Base-by-base conservation (phyloP, 2,329 filamentous ascomycete genomes). In the Tolypocladium ovalisporum region DNA sequence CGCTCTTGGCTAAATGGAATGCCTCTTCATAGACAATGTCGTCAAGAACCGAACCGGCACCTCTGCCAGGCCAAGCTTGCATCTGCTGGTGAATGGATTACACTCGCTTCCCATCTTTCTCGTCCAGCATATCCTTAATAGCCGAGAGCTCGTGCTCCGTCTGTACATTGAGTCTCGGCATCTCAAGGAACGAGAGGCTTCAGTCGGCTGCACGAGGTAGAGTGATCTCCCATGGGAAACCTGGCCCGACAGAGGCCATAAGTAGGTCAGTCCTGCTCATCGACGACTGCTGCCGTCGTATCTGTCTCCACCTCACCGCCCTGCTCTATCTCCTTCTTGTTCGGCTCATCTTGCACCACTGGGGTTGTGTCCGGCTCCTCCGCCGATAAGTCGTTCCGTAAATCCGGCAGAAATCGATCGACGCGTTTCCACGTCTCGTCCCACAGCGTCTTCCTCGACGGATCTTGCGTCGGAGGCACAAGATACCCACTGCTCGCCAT, bases 401-500 rank as follows among this genome's bases (percentile, higher is more conserved):
- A 66, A 55, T 85, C 82, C 0, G 84, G 84, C 55, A 87, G 63
- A 68, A 87, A 87, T 15, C 84, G 76, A 64, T 87, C 83, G 59
- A 87, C 82, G 36, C 83, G 76, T 66, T 85, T 85, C 83, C 79
- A 85, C 4, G 79, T 86, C 69, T 86, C 84, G 17, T 71, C 75
- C 82, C 78, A 86, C 22, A 85, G 74, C 65, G 76, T 78, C 68
- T 79, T 79, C 64, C 81, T 80, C 6, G 73, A 75, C 1, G 77
- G 67, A 61, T 86, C 79, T 63, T 79, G 72, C 61, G 73, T 77
- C 15, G 89, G 89, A 1, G 89, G 82, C 0, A 90, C 85, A 6
- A 99, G 81, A 65, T 89, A 92, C 39, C 89, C 92, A 54, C 88
- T 92, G 69, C 87, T 94, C 7, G 89, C 86, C 91, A 99, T 96